phyloP scores from a whole-genome alignment of 306 rosid species.

The Alnus glutinosa region DNA sequence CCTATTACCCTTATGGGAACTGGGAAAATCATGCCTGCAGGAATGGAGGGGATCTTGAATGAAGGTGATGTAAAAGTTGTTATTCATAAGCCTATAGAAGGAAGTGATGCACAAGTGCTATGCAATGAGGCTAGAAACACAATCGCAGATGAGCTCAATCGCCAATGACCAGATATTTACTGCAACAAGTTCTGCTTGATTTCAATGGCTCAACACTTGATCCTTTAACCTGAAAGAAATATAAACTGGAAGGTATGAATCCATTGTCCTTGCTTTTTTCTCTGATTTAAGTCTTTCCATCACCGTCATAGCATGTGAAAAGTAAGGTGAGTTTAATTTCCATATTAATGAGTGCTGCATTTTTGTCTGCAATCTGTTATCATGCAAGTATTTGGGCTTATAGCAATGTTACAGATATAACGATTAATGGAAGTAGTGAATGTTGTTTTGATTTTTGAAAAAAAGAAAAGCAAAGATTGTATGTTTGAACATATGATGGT shows the following conservation, averaged over 20 bases:
- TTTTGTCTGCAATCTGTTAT: background rate
- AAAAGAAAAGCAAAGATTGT: background rate
- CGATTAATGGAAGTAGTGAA: background rate
- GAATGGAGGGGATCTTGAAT: conserved; percentile 74
- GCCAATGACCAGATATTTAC: conserved; percentile 40
- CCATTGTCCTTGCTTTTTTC: background rate
- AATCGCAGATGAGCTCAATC: conserved; percentile 53
- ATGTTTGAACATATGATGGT: background rate
- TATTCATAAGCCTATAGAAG: conserved; percentile 71
- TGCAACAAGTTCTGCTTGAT: conserved; percentile 19
- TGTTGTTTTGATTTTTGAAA: background rate
- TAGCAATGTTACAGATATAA: background rate
- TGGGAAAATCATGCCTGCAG: conserved; percentile 89
- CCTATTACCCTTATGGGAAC: conserved; percentile 92
- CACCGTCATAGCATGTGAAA: background rate
- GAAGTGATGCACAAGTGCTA: conserved; percentile 55
- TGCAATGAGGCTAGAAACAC: conserved; percentile 68
- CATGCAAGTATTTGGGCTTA: background rate
- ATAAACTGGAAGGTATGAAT: conserved; percentile 12
- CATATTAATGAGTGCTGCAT: background rate
- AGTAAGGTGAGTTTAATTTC: background rate
- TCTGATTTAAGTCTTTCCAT: background rate
- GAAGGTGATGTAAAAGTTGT: conserved; percentile 71
- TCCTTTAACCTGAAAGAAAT: conserved; percentile 2
- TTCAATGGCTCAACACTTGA: conserved; percentile 22